Base-by-base conservation (phyloP, 176 grass and related monocot genomes). In the Rhynchospora tenuis region DNA sequence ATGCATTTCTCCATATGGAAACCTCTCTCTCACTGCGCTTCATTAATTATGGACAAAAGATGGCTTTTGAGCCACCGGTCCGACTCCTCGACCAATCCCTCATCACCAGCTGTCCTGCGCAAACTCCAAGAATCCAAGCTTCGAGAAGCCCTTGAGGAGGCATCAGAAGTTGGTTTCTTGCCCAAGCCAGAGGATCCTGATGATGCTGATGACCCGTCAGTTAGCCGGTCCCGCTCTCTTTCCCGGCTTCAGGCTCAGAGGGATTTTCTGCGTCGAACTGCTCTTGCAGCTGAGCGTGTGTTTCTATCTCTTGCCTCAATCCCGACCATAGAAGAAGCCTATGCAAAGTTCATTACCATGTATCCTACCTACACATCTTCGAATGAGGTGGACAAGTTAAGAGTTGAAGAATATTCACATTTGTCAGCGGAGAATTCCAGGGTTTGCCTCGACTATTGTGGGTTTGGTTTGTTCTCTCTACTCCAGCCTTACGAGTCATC, bases 381-480 rank as follows among this genome's bases (percentile, higher is more conserved):
- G 23, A 67, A n/a, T 42, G 83, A 92, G 83, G 88, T 93, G 5
- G 96, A 99, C 88, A 82, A 84, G 55, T 89, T 99, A 78, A 91
- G 96, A 76, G 45, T 81, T n/a, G 88, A 83, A 38, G 96, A 99
- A 88, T 99, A 99, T 84, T 90, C 88, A 0, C 93, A 99, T 85
- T 91, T 99, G 6, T 87, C 84, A 52, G 89, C 85, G 6, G 64
- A 82, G 10, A 83, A 72, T 56, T 69, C 76, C 66, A 99, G 93
- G 89, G 91, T 83, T 58, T 99, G 96, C 84, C 93, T 99, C 28
- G 96, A 99, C 87, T 99, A 99, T 88, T 99, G 96, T 73, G 96
- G 96, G 68, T 99, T 99, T 29, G 96, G 96, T 14, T 89, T 99
- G 57, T 99, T 99, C 84, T 99, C 96, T 79, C 93, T 87, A 64